Base-by-base conservation (phyloP, 306 rosid species). In the Hippophae rhamnoides region DNA sequence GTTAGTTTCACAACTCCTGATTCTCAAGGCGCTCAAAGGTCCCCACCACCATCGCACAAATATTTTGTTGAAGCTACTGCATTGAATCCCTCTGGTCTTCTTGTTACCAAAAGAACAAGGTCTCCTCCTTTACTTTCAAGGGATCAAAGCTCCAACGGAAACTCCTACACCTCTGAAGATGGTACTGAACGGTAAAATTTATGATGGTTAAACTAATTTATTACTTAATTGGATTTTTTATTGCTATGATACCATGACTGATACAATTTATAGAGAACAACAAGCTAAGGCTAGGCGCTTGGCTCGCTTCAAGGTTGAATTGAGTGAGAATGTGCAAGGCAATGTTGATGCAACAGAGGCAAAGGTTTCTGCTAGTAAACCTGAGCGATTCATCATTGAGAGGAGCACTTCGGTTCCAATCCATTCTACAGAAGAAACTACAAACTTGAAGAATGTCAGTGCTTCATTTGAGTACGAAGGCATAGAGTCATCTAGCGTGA, bases 201-300 rank as follows among this genome's bases (percentile, higher is more conserved):
- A 13, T 46, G 65, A 46, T 41, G 65, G 50, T 52, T 72, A 9
- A 25, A 49, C 69, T 53, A 26, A 18, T 74, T 67, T 69, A 45
- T 56, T 40, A 52, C 52, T 42, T 55, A 51, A 47, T 63, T 52
- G 56, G 63, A 52, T 61, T 61, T 62, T 46, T 45, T 47, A 43
- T 23, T 54, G 63, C 42, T 61, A 18, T 41, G 62, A 23, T 10
- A 55, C 27, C 47, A 18, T 18, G 23, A 18, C 61, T 55, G 68
- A 66, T 74, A 46, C 49, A 41, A 47, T 60, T 71, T 70, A 31
- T 75, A 92, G 99, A 38, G 96, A 92, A 78, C 76, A 64, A 70
- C 78, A 69, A 79, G 95, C 96, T 61, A 92, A 92, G 81, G 96
- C 96, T 57, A 92, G 86, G 86, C 84, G 99, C 60, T 75, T 82